Evolutionary conservation across 2,329 filamentous ascomycete species (phyloP).

Genomic region (Fusarium falciforme): DNA sequence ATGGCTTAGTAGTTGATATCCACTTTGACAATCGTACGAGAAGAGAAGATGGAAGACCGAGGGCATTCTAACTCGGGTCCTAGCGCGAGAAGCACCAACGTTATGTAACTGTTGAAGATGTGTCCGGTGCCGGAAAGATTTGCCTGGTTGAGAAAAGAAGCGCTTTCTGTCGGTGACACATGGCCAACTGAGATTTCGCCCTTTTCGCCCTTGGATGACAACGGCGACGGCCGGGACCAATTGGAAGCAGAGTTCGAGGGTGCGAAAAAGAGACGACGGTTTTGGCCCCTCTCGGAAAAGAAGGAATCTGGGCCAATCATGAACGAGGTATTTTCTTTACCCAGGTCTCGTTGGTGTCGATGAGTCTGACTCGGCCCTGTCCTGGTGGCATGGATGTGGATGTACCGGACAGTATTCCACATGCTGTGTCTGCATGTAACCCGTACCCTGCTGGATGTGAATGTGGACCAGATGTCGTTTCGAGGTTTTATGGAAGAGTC

Average conservation of each 20-base stretch:
- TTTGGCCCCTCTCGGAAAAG: neutral
- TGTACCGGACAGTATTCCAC: constrained; percentile 1
- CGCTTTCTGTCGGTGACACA: neutral
- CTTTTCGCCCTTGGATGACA: neutral
- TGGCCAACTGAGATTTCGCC: neutral
- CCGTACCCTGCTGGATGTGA: neutral
- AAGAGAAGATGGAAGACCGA: constrained; percentile 17
- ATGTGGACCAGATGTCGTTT: neutral
- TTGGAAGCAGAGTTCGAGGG: neutral
- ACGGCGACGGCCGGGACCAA: neutral
- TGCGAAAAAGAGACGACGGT: neutral
- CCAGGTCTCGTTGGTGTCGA: constrained; percentile 8
- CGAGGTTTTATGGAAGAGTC: neutral
- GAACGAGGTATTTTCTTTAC: constrained; percentile 36
- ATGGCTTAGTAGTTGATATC: constrained; percentile 21
- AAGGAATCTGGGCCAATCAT: constrained; percentile 26
- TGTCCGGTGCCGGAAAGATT: neutral
- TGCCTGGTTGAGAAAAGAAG: neutral
- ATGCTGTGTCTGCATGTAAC: neutral
- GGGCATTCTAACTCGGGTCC: constrained; percentile 12
- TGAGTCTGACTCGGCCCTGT: constrained; percentile 35
- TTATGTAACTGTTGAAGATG: neutral
- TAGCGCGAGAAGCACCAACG: neutral
- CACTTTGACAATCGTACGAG: constrained; percentile 34
- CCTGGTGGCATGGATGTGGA: neutral